A percentile compares a stretch with the other conserved stretches of the same genome.
Evolutionary conservation across 129 eudicot species (phyloP).

Genomic region (Ambrosia trifida): DNA sequence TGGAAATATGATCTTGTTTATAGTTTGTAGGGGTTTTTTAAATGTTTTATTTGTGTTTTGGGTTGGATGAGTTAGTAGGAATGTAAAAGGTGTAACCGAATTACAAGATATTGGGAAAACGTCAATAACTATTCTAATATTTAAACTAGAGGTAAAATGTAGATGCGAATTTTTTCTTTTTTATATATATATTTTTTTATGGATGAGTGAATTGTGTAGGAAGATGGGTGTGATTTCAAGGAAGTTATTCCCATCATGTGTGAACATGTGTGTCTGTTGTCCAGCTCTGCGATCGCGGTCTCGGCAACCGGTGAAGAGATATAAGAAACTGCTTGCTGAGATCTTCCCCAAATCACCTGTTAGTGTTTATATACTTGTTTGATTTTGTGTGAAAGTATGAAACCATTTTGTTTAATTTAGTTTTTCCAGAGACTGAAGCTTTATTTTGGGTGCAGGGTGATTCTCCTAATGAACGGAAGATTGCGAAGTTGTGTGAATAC

Average conservation of each 20-base stretch:
- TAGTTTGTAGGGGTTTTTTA: constrained; percentile 22
- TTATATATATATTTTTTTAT: constrained; percentile 10
- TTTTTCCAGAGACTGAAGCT: constrained; percentile 9
- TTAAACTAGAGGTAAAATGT: neutral
- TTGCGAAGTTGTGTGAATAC: constrained; percentile 88
- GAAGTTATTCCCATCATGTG: constrained; percentile 95
- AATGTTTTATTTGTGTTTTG: constrained; percentile 23
- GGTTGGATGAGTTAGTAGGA: constrained; percentile 30
- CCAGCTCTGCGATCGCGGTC: constrained; percentile 94
- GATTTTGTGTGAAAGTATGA: neutral
- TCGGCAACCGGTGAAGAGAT: constrained; percentile 91
- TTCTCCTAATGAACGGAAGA: constrained; percentile 67
- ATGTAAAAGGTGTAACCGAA: constrained; percentile 7
- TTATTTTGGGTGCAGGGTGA: constrained; percentile 58
- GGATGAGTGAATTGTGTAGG: constrained; percentile 34
- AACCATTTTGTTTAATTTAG: constrained; percentile 7
- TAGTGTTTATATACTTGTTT: constrained; percentile 35
- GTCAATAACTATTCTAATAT: no score
- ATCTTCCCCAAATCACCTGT: constrained; percentile 92
- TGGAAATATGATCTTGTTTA: constrained; percentile 2
- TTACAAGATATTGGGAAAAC: no score
- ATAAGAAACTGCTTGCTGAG: constrained; percentile 84
- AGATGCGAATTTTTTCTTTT: neutral
- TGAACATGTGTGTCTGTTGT: constrained; percentile 92
- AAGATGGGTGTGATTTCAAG: constrained; percentile 88